Percentiles rank a stretch among this genome's conserved stretches.
Evolutionary conservation across 345 rosid genomes (phyloP).

Genomic region (Linum tenue): DNA sequence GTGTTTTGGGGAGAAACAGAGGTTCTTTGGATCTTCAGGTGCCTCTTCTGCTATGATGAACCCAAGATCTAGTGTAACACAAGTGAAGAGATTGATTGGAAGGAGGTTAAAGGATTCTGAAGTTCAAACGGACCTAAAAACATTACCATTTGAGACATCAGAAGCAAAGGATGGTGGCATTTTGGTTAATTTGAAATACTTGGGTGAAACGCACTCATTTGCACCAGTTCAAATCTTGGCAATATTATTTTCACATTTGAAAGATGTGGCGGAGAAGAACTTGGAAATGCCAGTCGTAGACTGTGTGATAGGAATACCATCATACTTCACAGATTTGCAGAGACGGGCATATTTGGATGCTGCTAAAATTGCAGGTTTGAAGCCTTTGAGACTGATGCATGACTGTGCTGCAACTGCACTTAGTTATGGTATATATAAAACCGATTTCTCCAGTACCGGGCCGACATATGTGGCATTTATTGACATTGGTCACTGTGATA

Average conservation of each 20-base stretch:
- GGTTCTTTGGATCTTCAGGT: conserved; percentile 45
- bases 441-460: conserved; percentile 39
- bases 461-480: conserved; percentile 38
- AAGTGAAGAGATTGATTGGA: conserved; percentile 46
- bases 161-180: conserved; percentile 39
- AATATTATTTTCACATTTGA: conserved; percentile 49
- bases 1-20: conserved; percentile 54
- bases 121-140: conserved; percentile 36
- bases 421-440: conserved; percentile 51
- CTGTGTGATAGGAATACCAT: conserved; percentile 54
- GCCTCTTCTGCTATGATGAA: conserved; percentile 45
- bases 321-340: conserved; percentile 50
- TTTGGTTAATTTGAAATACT: conserved; percentile 33
- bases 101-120: conserved; percentile 31
- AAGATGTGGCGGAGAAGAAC: conserved; percentile 39
- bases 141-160: conserved; percentile 38
- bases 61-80: conserved; percentile 43
- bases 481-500: conserved; percentile 55
- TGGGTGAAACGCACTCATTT: conserved; percentile 35
- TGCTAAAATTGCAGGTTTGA: conserved; percentile 45
- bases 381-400: conserved; percentile 49
- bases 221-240: conserved; percentile 38
- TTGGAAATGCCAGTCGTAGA: conserved; percentile 37
- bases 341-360: conserved; percentile 48
- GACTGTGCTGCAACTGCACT: conserved; percentile 54